Conservation (phyloP, 2,329 filamentous ascomycete species). For the Annulohypoxylon truncatum region DNA sequence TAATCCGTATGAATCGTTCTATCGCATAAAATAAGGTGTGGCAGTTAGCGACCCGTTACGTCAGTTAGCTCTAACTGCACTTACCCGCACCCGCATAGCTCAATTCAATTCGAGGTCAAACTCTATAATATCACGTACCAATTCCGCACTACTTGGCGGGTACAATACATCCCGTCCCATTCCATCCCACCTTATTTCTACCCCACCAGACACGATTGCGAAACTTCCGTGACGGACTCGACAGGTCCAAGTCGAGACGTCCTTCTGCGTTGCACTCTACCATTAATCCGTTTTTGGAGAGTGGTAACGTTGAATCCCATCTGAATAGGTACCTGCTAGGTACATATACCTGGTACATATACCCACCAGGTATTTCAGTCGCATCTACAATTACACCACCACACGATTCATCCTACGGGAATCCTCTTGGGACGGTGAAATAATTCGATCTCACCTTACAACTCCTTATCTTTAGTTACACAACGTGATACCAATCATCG, state of each 20-base stretch:
- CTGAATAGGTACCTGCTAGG: no score
- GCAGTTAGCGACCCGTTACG: not conserved
- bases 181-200: constrained; percentile 1
- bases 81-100: constrained; percentile 16
- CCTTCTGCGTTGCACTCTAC: not conserved
- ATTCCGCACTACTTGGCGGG: not conserved
- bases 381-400: not conserved
- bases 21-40: not conserved
- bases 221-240: constrained; percentile 15
- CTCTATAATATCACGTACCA: not conserved
- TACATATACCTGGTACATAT: not conserved
- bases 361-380: not conserved
- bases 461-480: not conserved
- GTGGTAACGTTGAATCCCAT: constrained; percentile 7
- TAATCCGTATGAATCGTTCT: not conserved
- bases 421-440: not conserved
- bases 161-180: constrained; percentile 2
- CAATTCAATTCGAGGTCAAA: not conserved
- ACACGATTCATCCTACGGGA: not conserved
- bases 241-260: not conserved
- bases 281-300: not conserved
- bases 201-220: constrained; percentile 19
- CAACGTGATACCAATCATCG: not conserved
- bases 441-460: not conserved
- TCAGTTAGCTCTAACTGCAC: constrained; percentile 2